Evolutionary conservation across 495 filamentous ascomycete genomes (phyloP).

Genomic region (Lasiosphaeria hispida): DNA sequence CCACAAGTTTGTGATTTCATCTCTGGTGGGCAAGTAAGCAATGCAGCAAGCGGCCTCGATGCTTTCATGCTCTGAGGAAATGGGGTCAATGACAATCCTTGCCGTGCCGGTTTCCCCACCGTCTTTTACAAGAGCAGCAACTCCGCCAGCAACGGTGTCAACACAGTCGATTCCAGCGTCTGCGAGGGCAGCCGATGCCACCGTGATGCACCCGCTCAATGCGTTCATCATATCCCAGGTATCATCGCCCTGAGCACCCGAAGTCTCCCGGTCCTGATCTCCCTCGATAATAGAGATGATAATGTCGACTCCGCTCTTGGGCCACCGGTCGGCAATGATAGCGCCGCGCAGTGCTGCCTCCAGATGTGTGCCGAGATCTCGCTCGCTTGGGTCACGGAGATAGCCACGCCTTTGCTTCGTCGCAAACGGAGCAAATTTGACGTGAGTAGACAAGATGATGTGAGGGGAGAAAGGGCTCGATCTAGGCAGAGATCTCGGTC

Average conservation of each 20-base stretch:
- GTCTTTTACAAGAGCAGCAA: slow-evolving; percentile 71
- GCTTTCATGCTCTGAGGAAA: slow-evolving; percentile 73
- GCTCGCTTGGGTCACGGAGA: slow-evolving; percentile 78
- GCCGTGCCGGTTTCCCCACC: slow-evolving; percentile 34
- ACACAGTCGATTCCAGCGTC: slow-evolving; percentile 97
- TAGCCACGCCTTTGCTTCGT: slow-evolving; percentile 78
- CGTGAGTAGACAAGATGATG: slow-evolving; percentile 82
- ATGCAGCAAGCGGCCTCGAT: slow-evolving; percentile 81
- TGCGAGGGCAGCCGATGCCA: slow-evolving; percentile 89
- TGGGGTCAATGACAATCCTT: slow-evolving; percentile 74
- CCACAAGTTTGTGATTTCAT: slow-evolving; percentile 94
- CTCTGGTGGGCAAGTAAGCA: slow-evolving; percentile 81
- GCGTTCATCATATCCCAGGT: slow-evolving; percentile 78
- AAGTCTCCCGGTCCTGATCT: slow-evolving; percentile 56
- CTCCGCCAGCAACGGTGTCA: slow-evolving; percentile 83
- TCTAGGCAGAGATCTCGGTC: slow-evolving; percentile 84
- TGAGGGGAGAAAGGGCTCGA: slow-evolving; percentile 87
- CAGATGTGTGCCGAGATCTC: slow-evolving; percentile 86
- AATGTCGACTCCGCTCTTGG: slow-evolving; percentile 92
- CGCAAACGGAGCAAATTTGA: slow-evolving; percentile 96
- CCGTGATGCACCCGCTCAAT: slow-evolving; percentile 87
- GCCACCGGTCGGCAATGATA: slow-evolving; percentile 90
- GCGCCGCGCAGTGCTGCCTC: slow-evolving; percentile 86
- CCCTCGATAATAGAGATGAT: slow-evolving; percentile 91
- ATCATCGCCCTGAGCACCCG: slow-evolving; percentile 54